These are phyloP conservation scores for Penicillium occitanis DNA, from an alignment of 2,329 filamentous ascomycete species.

Conservation along the genomic window DNA sequence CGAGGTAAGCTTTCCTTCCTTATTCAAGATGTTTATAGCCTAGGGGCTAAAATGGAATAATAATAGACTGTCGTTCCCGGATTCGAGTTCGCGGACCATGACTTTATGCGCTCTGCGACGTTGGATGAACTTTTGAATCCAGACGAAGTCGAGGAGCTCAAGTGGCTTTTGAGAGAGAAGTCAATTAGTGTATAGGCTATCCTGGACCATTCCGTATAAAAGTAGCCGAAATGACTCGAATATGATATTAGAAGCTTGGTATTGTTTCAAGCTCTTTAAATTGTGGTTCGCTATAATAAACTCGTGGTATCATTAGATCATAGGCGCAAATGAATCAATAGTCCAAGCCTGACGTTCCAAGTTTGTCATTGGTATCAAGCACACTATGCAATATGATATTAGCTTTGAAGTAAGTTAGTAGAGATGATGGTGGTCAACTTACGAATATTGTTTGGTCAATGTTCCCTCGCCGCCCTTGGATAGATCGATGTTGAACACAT, in stretches of 20 bases:
- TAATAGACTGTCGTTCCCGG: conserved; percentile 62
- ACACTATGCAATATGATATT: conserved; percentile 34
- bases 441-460: conserved; percentile 90
- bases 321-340: conserved; percentile 11
- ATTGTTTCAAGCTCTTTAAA: not conserved
- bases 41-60: not conserved
- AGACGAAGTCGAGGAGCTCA: conserved; percentile 52
- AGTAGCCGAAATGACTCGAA: not conserved
- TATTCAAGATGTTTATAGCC: not conserved
- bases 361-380: conserved; percentile 46
- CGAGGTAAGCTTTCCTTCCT: conserved; percentile 45
- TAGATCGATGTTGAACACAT: conserved; percentile 92
- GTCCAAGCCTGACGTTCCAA: conserved; percentile 30
- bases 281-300: conserved; percentile 10
- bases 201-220: conserved; percentile 14
- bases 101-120: conserved; percentile 58
- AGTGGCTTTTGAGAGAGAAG: conserved; percentile 33
- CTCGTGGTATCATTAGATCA: conserved; percentile 7
- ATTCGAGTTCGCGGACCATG: conserved; percentile 66
- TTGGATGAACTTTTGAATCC: conserved; percentile 55
- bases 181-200: conserved; percentile 22
- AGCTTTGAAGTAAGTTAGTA: conserved; percentile 17
- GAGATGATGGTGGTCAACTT: conserved; percentile 45
- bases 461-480: conserved; percentile 92
- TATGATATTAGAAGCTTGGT: not conserved